Conservation (phyloP, 495 filamentous ascomycete species). For the Penicillium arizonense region DNA sequence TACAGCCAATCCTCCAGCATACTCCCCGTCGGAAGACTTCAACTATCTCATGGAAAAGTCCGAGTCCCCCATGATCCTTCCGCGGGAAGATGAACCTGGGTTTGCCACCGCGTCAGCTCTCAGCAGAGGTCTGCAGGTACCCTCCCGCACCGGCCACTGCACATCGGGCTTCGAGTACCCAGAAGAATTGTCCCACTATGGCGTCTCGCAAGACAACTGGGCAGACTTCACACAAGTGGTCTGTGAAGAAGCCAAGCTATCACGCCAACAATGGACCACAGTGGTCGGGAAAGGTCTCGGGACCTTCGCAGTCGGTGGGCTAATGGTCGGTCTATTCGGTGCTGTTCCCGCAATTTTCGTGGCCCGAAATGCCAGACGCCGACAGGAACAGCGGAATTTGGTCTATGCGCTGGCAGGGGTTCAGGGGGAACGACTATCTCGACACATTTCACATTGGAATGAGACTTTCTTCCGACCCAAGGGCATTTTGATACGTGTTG, state of each 20-base stretch:
- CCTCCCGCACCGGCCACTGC: constrained; percentile 21
- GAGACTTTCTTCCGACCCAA: constrained; percentile 30
- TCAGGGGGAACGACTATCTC: constrained; percentile 11
- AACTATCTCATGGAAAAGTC: constrained; percentile 1
- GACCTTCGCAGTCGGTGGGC: constrained; percentile 28
- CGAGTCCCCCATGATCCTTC: constrained; percentile 5
- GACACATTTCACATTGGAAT: constrained; percentile 34
- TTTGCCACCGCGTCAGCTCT: constrained; percentile 20
- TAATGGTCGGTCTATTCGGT: constrained; percentile 34
- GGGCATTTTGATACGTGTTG: constrained; percentile 36
- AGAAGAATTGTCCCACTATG: constrained; percentile 16
- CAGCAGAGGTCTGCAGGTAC: constrained; percentile 33
- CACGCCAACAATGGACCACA: constrained; percentile 31
- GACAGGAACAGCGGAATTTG: constrained; percentile 31
- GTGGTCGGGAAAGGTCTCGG: constrained; percentile 35
- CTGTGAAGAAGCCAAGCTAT: constrained; percentile 29
- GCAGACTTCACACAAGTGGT: constrained; percentile 29
- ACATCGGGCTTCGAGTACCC: constrained; percentile 39
- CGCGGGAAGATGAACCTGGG: constrained; percentile 15
- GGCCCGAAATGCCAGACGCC: constrained; percentile 12
- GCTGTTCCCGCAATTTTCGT: constrained; percentile 31
- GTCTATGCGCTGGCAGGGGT: constrained; percentile 16
- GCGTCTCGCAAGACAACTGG: constrained; percentile 28
- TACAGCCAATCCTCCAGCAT: constrained; percentile 2
- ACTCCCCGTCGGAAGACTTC: constrained; percentile 3